A percentile compares a stretch with the other conserved stretches of the same genome.
Conservation (phyloP, 2,329 filamentous ascomycete species). For the Coniochaeta sp. region DNA sequence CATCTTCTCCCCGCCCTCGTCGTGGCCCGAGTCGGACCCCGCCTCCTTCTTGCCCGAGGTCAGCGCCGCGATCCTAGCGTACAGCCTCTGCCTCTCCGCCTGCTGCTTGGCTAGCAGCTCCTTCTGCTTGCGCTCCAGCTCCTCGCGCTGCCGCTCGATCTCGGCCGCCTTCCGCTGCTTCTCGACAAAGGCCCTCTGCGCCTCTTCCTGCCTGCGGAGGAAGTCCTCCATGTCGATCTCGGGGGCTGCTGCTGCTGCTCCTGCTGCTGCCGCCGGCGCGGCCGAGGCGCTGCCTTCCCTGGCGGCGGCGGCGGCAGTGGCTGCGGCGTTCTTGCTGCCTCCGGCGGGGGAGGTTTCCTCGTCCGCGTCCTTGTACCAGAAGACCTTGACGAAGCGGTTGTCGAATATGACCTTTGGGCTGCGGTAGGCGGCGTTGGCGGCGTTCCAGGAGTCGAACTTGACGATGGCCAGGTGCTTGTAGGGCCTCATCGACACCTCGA, state of each 20-base stretch:
- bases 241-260: neutral
- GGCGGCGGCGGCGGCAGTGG: neutral
- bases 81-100: conserved; percentile 54
- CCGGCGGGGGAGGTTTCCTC: conserved; percentile 4
- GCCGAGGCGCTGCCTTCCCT: neutral
- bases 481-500: conserved; percentile 56
- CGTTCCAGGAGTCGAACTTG: conserved; percentile 57
- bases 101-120: conserved; percentile 56
- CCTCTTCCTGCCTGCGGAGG: conserved; percentile 59
- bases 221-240: conserved; percentile 66
- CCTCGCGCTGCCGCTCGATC: conserved; percentile 52
- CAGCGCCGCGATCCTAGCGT: conserved; percentile 51
- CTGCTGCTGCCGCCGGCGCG: too few species aligned
- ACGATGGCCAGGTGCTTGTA: conserved; percentile 63
- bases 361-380: conserved; percentile 59
- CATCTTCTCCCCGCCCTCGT: conserved; percentile 5
- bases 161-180: conserved; percentile 55
- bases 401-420: conserved; percentile 78
- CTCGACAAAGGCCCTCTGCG: conserved; percentile 61
- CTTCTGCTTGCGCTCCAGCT: conserved; percentile 57
- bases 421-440: conserved; percentile 63
- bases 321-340: conserved; percentile 11
- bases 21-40: conserved; percentile 9
- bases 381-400: conserved; percentile 79
- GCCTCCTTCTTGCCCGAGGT: conserved; percentile 9